Conservation (phyloP, 495 filamentous ascomycete genomes). For the Neurospora sp. region DNA sequence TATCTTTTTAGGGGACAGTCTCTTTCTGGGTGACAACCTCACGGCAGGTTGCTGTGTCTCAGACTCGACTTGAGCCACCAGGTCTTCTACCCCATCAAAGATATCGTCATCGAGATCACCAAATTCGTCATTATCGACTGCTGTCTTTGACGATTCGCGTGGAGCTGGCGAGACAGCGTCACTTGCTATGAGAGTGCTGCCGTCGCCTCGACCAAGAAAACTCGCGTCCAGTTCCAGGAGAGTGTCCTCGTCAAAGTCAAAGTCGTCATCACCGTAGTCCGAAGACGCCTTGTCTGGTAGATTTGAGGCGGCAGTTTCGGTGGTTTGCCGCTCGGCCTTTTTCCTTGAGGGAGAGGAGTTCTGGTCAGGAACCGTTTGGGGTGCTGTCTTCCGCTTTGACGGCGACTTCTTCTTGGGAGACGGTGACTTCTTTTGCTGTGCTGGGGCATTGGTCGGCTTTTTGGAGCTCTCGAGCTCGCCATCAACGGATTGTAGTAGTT, state of each 20-base stretch:
- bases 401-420: conserved; percentile 21
- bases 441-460: conserved; percentile 12
- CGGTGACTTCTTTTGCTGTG: conserved; percentile 16
- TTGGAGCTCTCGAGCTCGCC: conserved; percentile 26
- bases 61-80: conserved; percentile 43
- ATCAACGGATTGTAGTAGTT: conserved; percentile 33
- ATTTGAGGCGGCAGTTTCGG: background rate
- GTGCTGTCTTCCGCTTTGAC: background rate
- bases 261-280: conserved; percentile 38
- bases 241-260: conserved; percentile 40
- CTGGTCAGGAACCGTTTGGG: background rate
- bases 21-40: background rate
- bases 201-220: conserved; percentile 38
- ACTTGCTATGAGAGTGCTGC: conserved; percentile 41
- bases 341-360: background rate
- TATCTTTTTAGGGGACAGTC: background rate
- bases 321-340: background rate
- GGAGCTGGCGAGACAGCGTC: conserved; percentile 15
- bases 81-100: conserved; percentile 46
- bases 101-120: conserved; percentile 56
- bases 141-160: background rate
- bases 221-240: conserved; percentile 41
- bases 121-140: conserved; percentile 27
- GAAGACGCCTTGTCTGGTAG: conserved; percentile 25
- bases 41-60: background rate